A percentile compares a stretch with the other conserved stretches of the same genome.
phyloP scores from a whole-genome alignment of 192 early-diverging fungal species.

The Coemansia sp. region DNA sequence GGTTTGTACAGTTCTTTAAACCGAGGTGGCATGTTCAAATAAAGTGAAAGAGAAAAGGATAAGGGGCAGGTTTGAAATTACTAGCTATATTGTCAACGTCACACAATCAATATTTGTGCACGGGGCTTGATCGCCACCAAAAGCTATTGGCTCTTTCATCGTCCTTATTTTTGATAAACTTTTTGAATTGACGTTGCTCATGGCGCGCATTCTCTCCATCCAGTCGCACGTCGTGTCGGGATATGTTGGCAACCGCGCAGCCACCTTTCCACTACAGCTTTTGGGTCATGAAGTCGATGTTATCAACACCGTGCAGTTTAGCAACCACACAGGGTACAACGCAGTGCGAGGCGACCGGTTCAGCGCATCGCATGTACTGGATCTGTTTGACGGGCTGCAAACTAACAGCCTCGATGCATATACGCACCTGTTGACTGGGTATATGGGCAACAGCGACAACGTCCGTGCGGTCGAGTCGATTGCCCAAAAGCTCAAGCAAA shows the following conservation, averaged over 20 bases:
- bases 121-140: too few species aligned
- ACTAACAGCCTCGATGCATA: conserved; percentile 72
- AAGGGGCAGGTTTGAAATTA: too few species aligned
- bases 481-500: conserved; percentile 55
- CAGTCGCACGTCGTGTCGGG: conserved; percentile 69
- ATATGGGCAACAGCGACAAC: conserved; percentile 75
- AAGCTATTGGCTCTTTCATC: too few species aligned
- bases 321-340: conserved; percentile 91
- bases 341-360: conserved; percentile 69
- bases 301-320: conserved; percentile 90
- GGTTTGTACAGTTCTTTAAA: conserved; percentile 48
- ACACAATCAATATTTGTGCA: too few species aligned
- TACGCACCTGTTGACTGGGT: conserved; percentile 84
- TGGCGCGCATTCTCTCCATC: conserved; percentile 50
- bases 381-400: conserved; percentile 71
- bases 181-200: not conserved
- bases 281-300: conserved; percentile 91
- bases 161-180: too few species aligned
- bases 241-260: conserved; percentile 82
- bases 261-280: conserved; percentile 88
- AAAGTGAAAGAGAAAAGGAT: not conserved
- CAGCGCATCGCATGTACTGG: conserved; percentile 61
- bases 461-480: conserved; percentile 59
- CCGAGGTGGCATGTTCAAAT: conserved; percentile 21
- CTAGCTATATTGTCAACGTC: too few species aligned